A percentile compares a stretch with the other conserved stretches of the same genome.
Evolutionary conservation across 768 basidiomycete genomes (phyloP).

Genomic region (Lactarius tabidus): DNA sequence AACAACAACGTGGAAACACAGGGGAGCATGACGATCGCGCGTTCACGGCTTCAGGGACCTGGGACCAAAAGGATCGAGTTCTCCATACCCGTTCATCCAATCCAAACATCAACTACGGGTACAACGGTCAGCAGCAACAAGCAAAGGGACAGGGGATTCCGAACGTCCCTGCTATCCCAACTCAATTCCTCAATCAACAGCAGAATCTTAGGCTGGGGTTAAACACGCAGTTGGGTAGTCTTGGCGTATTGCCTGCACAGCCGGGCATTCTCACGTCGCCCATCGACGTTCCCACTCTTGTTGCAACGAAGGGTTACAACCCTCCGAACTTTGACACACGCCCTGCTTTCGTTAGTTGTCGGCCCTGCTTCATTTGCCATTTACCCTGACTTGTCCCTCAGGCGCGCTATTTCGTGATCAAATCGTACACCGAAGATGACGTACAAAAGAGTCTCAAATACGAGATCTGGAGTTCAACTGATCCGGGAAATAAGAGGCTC

Average conservation of each 20-base stretch:
- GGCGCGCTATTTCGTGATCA: slow-evolving; percentile 97
- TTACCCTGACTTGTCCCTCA: slow-evolving; percentile 32
- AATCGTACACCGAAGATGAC: slow-evolving; percentile 98
- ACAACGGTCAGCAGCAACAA: slow-evolving; percentile 35
- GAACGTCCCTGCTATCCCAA: slow-evolving; percentile 67
- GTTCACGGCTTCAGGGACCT: slow-evolving; percentile 39
- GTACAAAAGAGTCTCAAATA: slow-evolving; percentile 98
- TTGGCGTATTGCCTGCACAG: slow-evolving; percentile 36
- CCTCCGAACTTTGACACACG: slow-evolving; percentile 78
- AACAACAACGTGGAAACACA: slow-evolving; percentile 29
- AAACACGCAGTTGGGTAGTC: slow-evolving; percentile 36
- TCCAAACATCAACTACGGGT: slow-evolving; percentile 62
- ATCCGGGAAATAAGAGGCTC: slow-evolving; percentile 94
- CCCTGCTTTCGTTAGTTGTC: slow-evolving; percentile 63
- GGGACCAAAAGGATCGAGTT: slow-evolving; percentile 66
- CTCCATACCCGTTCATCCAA: slow-evolving; percentile 59
- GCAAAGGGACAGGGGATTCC: slow-evolving; percentile 43
- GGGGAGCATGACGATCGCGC: slow-evolving; percentile 35
- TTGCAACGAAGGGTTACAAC: slow-evolving; percentile 88
- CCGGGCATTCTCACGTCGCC: slow-evolving; percentile 52
- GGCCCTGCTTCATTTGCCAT: slow-evolving; percentile 1
- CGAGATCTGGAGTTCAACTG: slow-evolving; percentile 97
- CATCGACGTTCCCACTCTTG: slow-evolving; percentile 81
- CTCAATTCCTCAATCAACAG: slow-evolving; percentile 62
- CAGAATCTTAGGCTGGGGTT: slow-evolving; percentile 23